Evolutionary conservation across 1,284 basidiomycete species (phyloP), one percentile per base, ranked within the genome.

Genomic region (Schizopora paradoxa): DNA sequence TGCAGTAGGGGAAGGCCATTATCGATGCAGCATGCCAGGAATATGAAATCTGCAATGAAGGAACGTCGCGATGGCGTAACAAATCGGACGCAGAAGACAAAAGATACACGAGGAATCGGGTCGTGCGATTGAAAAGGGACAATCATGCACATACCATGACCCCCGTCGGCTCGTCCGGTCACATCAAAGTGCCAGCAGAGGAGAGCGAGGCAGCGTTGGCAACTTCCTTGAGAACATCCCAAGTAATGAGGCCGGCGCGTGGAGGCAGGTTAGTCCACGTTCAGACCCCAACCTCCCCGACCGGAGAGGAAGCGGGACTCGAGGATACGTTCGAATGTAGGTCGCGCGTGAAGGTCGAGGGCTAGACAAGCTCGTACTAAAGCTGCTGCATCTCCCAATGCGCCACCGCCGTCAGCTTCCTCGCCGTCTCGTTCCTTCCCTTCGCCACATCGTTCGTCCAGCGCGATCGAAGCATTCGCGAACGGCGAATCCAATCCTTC

Each of bases 291-390:
- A 6, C 84, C 82, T 18, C 70, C 75, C 27, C 66, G 63, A 19
- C 88, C 90, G 39, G 71, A 71, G 42, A 95, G 68, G 70, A 94
- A 94, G 28, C 79, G 77, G 60, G 79, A 82, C 56, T 83, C 74
- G 41, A 89, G 67, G 45, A 95, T 80, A 59, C 76, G 74, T 59
- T 89, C 85, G 58, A 92, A 91, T 2, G 82, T 82, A n/a, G 91
- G 92, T 29, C 89, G 74, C 7, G 76, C 74, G 31, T 63, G 60
- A 18, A 87, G 74, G 22, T 88, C 81, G 11, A 93, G 73, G 55
- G 77, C 77, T 29, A 95, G 70, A 60, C 91, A 95, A 26, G 82
- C 82, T 43, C 76, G 68, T 26, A 93, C 87, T 41, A 95, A 74
- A 31, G 77, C 79, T 29, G 85, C 84, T 5, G 86, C 90, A 57